Percentiles rank a stretch among this genome's conserved stretches.
Evolutionary conservation across 2,329 filamentous ascomycete species (phyloP).

Genomic region (Colletotrichum filicis): DNA sequence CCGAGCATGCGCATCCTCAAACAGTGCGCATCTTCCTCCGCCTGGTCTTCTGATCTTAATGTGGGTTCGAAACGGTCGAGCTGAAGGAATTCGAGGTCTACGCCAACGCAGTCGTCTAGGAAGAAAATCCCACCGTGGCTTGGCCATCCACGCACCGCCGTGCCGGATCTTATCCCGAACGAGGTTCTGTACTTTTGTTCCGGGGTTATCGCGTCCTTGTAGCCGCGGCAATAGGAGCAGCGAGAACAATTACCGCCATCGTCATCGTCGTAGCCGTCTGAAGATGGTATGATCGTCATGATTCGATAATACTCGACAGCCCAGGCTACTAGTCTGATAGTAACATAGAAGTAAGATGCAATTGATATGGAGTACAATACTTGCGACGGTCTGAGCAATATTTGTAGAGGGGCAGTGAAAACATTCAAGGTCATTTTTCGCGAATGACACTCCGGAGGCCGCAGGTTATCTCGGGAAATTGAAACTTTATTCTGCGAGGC

Average conservation of each 20-base stretch:
- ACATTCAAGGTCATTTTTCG: not conserved
- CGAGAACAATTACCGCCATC: not conserved
- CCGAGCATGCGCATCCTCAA: not conserved
- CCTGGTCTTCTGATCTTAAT: not conserved
- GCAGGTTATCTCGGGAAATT: not conserved
- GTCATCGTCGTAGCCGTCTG: not conserved
- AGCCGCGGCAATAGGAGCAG: not conserved
- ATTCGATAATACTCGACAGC: not conserved
- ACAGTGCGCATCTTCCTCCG: not conserved
- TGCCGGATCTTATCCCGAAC: not conserved
- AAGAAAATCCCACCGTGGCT: not conserved
- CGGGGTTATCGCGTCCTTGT: not conserved
- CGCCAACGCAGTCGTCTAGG: not conserved
- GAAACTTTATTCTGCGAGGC: not conserved
- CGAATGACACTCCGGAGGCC: not conserved
- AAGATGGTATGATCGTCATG: not conserved
- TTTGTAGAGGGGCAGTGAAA: not conserved
- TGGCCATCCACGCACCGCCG: not conserved
- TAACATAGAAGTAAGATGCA: not conserved
- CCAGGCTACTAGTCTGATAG: not conserved
- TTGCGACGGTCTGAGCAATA: not conserved
- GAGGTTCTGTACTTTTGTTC: not conserved
- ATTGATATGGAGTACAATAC: not conserved
- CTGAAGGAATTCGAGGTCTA: not conserved
- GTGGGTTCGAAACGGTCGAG: not conserved